Evolutionary conservation across 2,329 filamentous ascomycete species (phyloP).

Genomic region (Penicillium verrucosum): DNA sequence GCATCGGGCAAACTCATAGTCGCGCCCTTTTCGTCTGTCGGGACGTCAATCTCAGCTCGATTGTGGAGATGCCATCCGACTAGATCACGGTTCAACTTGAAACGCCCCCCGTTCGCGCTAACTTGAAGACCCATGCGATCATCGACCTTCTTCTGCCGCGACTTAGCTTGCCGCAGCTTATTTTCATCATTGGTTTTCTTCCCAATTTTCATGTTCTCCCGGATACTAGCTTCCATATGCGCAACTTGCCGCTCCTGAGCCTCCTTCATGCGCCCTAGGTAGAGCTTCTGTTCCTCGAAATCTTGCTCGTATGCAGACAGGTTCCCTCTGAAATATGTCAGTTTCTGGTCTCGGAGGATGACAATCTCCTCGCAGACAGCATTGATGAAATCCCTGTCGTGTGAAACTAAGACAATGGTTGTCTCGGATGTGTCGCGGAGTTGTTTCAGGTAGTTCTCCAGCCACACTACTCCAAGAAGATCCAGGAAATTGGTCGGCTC

Average conservation of each 20-base stretch:
- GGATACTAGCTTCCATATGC: slow-evolving; percentile 75
- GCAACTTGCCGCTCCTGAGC: slow-evolving; percentile 76
- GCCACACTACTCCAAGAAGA: slow-evolving; percentile 77
- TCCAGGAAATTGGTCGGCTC: slow-evolving; percentile 88
- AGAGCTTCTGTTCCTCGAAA: slow-evolving; percentile 61
- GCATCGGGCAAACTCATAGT: slow-evolving; percentile 60
- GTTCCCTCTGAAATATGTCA: slow-evolving; percentile 73
- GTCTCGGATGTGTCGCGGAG: slow-evolving; percentile 52
- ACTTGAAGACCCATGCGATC: slow-evolving; percentile 76
- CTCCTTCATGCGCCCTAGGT: slow-evolving; percentile 72
- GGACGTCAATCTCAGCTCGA: slow-evolving; percentile 69
- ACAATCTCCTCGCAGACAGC: slow-evolving; percentile 72
- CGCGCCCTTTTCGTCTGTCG: slow-evolving; percentile 58
- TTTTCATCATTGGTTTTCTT: slow-evolving; percentile 78
- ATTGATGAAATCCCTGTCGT: slow-evolving; percentile 78
- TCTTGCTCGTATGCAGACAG: slow-evolving; percentile 69
- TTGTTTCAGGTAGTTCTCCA: slow-evolving; percentile 67
- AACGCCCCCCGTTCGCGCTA: slow-evolving; percentile 66
- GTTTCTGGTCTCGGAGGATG: slow-evolving; percentile 67
- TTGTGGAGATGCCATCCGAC: slow-evolving; percentile 58
- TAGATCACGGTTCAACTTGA: slow-evolving; percentile 76
- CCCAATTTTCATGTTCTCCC: slow-evolving; percentile 69
- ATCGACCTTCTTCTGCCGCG: slow-evolving; percentile 78
- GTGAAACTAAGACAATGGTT: slow-evolving; percentile 75
- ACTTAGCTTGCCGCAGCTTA: slow-evolving; percentile 80